Evolutionary conservation across 768 basidiomycete species (phyloP), one percentile per base, ranked within the genome.

Genomic region (Termitomyces sp.): DNA sequence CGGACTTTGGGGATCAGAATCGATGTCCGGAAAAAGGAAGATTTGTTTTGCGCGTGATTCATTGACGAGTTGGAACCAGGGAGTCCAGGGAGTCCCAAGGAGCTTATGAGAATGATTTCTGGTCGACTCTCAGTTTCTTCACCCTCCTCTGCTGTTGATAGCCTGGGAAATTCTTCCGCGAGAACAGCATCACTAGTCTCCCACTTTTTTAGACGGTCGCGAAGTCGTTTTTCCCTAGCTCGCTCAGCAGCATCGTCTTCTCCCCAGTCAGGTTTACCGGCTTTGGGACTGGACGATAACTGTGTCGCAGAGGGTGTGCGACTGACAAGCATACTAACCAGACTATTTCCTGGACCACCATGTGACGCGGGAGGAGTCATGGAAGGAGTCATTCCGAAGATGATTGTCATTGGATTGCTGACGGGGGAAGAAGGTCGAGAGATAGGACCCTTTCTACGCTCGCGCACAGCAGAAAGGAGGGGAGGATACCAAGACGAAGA

Each of bases 351-450:
- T 15, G 75, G 64, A 5, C 68, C 62, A 28, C 54, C 63, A 30
- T 57, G 53, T 38, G 64, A 70, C 48, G 63, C 61, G 10, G 81
- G 73, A n/a, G 81, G 78, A 14, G 82, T 72, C n/a, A 93, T 71
- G 3, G 89, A 73, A 28, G 94, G 92, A 0, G 88, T 86, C 64
- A 91, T 84, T n/a, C 93, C 92, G 63, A 96, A 89, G 17, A 97
- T 77, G 47, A 97, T 91, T 8, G 86, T 83, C 63, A 87, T 89
- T 3, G 93, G 91, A 65, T 83, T 83, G 37, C 70, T 61, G 12
- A 85, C 79, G 1, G 84, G 79, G n/a, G 83, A 81, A 5, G 82
- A 76, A 11, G 84, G 77, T 30, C 83, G 75, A 0, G 83, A 71
- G 8, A 86, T 72, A 3, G 85, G 76, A 2, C 87, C 85, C 60